Evolutionary conservation across 2,329 filamentous ascomycete species (phyloP), one percentile per base, ranked within the genome.

Genomic region (Triangularia setosa): DNA sequence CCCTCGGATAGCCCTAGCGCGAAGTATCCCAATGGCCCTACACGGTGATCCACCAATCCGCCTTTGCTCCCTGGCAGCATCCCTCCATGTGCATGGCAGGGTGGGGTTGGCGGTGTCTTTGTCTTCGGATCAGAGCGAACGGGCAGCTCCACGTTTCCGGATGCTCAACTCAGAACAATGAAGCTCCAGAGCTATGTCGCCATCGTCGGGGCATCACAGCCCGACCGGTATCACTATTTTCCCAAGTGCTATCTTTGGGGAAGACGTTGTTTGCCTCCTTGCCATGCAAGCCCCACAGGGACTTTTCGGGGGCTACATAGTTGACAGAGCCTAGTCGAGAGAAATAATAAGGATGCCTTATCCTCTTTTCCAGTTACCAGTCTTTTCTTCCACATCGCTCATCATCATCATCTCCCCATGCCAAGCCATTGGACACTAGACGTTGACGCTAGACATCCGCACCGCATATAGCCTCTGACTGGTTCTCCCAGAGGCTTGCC

Each of bases 191-290:
- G 14, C 58, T 53, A 64, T 24, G 62, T 56, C 59, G 59, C 58
- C 60, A 61, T 63, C 61, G 59, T 72, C 70, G 70, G 70, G 68
- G 58, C 56, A 72, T 69, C 68, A 69, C 35, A 56, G 48, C 58
- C 68, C 70, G 67, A 71, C 60, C 60, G 12, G 16, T 58, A 28
- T 27, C 52, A 59, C 60, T 30, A 55, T 25, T 33, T 24, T 52
- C 27, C n/a, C 65, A 57, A 53, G 33, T 33, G 12, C 33, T 60
- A 23, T 25, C 24, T 21, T 12, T 60, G 23, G 30, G 3, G 40
- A 16, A 25, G 14, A 27, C 28, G n/a, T n/a, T 58, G 9, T 33
- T 63, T 56, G 58, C 27, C 52, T n/a, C 63, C 57, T 33, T 64
- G 30, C 27, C 55, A 28, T 25, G 23, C 30, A n/a, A 5, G 52